A percentile compares a stretch with the other conserved stretches of the same genome.
Evolutionary conservation across 768 basidiomycete species (phyloP).

Genomic region (Hypholoma fasciculare): DNA sequence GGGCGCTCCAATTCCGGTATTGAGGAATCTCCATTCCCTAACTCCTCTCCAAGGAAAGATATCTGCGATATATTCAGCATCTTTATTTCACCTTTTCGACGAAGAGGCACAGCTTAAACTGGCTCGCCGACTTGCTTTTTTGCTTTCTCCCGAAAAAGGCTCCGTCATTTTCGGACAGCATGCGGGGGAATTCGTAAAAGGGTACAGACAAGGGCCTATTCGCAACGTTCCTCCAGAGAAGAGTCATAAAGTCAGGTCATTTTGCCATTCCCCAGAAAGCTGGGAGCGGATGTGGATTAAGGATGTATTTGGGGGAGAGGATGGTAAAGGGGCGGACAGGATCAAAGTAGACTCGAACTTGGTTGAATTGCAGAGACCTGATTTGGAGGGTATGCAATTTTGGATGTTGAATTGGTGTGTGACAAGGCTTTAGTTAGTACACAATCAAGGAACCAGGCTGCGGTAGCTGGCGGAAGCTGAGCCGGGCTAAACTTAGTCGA

Average conservation of each 20-base stretch:
- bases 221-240: background rate
- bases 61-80: conserved; percentile 40
- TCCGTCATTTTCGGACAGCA: conserved; percentile 36
- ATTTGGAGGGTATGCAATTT: background rate
- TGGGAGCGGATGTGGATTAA: conserved; percentile 32
- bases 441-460: too few species aligned
- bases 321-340: background rate
- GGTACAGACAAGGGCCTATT: conserved; percentile 11
- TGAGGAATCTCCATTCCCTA: conserved; percentile 18
- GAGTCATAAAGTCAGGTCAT: conserved; percentile 17
- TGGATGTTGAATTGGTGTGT: conserved; percentile 1
- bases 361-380: background rate
- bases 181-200: conserved; percentile 28
- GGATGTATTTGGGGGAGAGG: background rate
- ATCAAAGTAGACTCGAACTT: conserved; percentile 2
- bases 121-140: conserved; percentile 24
- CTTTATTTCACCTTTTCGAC: conserved; percentile 33
- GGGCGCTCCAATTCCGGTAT: conserved; percentile 1
- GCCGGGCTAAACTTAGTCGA: too few species aligned
- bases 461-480: too few species aligned
- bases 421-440: background rate
- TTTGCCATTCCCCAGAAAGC: conserved; percentile 35
- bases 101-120: conserved; percentile 27
- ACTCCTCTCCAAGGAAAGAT: conserved; percentile 37
- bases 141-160: conserved; percentile 29